Evolutionary conservation across 345 rosid species (phyloP), one percentile per base, ranked within the genome.

Genomic region (Hibiscus trionum): DNA sequence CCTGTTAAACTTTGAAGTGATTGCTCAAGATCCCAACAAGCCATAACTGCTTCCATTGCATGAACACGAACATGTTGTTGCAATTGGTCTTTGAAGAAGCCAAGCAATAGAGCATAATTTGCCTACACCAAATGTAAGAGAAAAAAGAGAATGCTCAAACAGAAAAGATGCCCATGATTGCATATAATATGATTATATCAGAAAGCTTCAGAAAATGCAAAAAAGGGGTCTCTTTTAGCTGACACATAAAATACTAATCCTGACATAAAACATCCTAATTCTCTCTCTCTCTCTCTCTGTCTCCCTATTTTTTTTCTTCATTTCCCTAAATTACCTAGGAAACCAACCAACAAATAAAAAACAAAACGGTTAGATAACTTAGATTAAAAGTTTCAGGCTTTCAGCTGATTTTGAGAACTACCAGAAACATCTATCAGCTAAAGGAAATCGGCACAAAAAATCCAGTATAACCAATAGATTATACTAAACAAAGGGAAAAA

Each of bases 1-100:
- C 97, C 93, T 1, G 97, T 86, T 66, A 91, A 72, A 75, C 87
- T 82, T 83, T 89, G 94, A 11, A 91, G 78, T 44, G 92, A 79
- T 56, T 89, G 94, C 82, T 89, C 94, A 61, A 91, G 89, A 58
- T 89, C 91, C 93, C 91, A 89, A 76, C 93, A 88, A 73, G 93
- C 93, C 85, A 90, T 88, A 26, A 89, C 91, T 26, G 95, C 95
- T 83, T 91, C 95, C 94, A 91, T 89, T 29, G 97, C 97, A 79
- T 91, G 95, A 27, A 89, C 91, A 53, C 95, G 86, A 50, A 91
- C 93, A 69, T 91, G 97, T 75, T 91, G 93, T 76, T 89, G 95
- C 77, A 91, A 80, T 82, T 91, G 91, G 15, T 91, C 95, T 87
- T 88, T 91, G 60, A 91, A 85, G 72, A 91, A 83, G 77, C 92